phyloP scores from a whole-genome alignment of 306 rosid species.

The Vachellia pachyceras region DNA sequence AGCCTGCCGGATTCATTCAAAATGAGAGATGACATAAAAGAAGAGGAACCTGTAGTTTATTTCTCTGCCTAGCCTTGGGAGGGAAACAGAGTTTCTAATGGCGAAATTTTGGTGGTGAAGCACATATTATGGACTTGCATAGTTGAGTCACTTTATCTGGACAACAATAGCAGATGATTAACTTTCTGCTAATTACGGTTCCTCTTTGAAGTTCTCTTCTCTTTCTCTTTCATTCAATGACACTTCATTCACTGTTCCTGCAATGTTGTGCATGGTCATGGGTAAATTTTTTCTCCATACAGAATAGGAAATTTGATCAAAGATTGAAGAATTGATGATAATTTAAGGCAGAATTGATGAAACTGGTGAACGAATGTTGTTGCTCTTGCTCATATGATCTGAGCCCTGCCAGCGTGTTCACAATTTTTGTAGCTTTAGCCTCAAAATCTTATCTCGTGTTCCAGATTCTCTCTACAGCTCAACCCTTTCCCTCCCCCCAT shows the following conservation, averaged over 20 bases:
- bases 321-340: background rate
- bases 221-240: background rate
- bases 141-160: conserved; percentile 29
- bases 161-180: conserved; percentile 8
- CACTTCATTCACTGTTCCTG: conserved; percentile 9
- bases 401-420: background rate
- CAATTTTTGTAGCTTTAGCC: background rate
- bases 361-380: background rate
- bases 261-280: background rate
- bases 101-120: conserved; percentile 46
- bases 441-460: background rate
- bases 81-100: conserved; percentile 32
- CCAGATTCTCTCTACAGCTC: background rate
- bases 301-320: background rate
- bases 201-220: background rate
- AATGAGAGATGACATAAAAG: conserved; percentile 40
- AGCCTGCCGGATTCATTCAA: conserved; percentile 58
- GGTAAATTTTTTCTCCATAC: background rate
- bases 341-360: background rate
- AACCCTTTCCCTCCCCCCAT: background rate
- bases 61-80: conserved; percentile 43
- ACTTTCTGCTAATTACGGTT: conserved; percentile 20
- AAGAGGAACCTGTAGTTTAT: conserved; percentile 38
- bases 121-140: conserved; percentile 35
- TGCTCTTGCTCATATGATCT: background rate